Base-by-base conservation (phyloP, 371 early-diverging fungal genomes). In the Capillidium heterosporum region DNA sequence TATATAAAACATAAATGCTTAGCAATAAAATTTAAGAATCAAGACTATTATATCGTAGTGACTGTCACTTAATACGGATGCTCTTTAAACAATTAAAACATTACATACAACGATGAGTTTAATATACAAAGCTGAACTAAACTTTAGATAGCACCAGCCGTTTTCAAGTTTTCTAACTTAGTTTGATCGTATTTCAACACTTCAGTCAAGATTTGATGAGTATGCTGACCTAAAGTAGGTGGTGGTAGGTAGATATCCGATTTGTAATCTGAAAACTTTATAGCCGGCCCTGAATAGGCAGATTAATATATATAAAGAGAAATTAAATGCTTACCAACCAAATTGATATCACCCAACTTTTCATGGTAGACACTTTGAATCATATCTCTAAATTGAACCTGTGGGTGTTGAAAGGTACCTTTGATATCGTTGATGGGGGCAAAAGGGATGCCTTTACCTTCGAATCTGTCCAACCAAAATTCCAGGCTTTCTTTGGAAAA, bases 171-270 rank as follows among this genome's bases (percentile, higher is more conserved):
- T 0, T 67, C 59, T 2, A 82, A 68, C 54, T 72, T 69, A 13
- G 64, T 50, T 11, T 72, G 57, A 1, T 69, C 61, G 58, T 84
- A 85, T 0, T 74, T 71, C 13, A 85, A 68, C 1, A 84, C 62
- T 0, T 66, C 48, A n/a, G 58, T 60, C 59, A 91, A 66, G 17
- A 91, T 75, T 43, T 85, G 77, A 13, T 74, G 65, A 3, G 89
- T 92, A 66, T 94, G 91, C 61, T 89, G 81, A 19, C 93, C 95
- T 21, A 92, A 70, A 55, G 78, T 67, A 26, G 93, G 95, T 32
- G 95, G 92, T 5, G 94, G 82, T 55, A 91, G 77, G 26, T 62
- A 72, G 5, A 80, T 76, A 28, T 73, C 65, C 0, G 79, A 76
- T 35, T 35, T 35, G 13, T 35, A 35, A 2, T 74, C 73, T 32